phyloP scores from a whole-genome alignment of 495 filamentous ascomycete genomes.

The Sporormia fimetaria region DNA sequence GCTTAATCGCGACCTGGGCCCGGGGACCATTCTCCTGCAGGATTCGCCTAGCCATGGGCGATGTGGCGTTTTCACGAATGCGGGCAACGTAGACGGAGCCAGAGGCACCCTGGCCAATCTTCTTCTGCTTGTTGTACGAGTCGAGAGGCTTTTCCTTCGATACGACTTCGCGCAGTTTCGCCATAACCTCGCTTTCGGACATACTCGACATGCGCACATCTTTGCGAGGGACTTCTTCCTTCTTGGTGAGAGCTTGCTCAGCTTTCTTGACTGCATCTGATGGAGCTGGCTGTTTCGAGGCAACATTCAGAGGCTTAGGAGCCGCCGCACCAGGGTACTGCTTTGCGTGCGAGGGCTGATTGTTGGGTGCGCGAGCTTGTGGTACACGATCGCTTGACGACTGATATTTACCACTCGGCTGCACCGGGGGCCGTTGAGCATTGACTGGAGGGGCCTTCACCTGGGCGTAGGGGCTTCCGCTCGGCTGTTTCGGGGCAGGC shows the following conservation, averaged over 20 bases:
- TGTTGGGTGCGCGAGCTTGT: slow-evolving; percentile 18
- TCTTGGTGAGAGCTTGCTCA: slow-evolving; percentile 70
- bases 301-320: slow-evolving; percentile 84
- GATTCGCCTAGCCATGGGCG: slow-evolving; percentile 52
- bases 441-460: slow-evolving; percentile 15
- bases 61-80: slow-evolving; percentile 63
- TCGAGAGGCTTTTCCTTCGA: slow-evolving; percentile 84
- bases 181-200: slow-evolving; percentile 95
- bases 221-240: slow-evolving; percentile 58
- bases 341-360: slow-evolving; percentile 14
- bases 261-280: slow-evolving; percentile 67
- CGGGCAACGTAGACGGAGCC: slow-evolving; percentile 97
- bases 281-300: slow-evolving; percentile 55
- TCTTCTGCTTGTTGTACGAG: slow-evolving; percentile 96
- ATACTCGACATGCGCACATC: slow-evolving; percentile 94
- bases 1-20: slow-evolving; percentile 87
- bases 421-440: slow-evolving; percentile 16
- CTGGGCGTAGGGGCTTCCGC: slow-evolving; percentile 18
- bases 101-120: slow-evolving; percentile 96
- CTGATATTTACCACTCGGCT: slow-evolving; percentile 21
- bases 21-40: slow-evolving; percentile 57
- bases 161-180: slow-evolving; percentile 80
- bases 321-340: slow-evolving; percentile 30
- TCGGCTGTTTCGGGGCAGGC: slow-evolving; percentile 39
- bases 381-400: slow-evolving; percentile 10